Conservation (phyloP, 2,329 filamentous ascomycete genomes). For the Samsoniella hepiali region DNA sequence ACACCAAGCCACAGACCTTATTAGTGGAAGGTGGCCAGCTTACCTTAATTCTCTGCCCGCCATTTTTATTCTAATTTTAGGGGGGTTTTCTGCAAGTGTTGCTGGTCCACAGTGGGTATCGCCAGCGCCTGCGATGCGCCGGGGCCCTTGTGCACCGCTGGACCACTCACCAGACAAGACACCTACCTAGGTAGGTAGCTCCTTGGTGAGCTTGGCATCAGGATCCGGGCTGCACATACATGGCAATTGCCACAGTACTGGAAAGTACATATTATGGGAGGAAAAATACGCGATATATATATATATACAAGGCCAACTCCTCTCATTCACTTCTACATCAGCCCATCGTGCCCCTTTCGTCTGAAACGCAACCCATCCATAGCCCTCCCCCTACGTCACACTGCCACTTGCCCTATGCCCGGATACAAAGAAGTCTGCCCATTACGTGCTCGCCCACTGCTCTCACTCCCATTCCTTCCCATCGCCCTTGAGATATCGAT, state of each 20-base stretch:
- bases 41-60: not conserved
- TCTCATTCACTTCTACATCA: not conserved
- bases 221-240: too few species aligned
- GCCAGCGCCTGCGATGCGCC: not conserved
- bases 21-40: not conserved
- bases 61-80: too few species aligned
- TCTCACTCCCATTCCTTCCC: constrained; percentile 25
- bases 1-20: not conserved
- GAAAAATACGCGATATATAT: too few species aligned
- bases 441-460: not conserved
- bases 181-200: too few species aligned
- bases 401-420: not conserved
- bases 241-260: too few species aligned
- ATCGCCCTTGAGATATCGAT: constrained; percentile 63
- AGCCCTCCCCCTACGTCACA: not conserved
- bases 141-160: not conserved
- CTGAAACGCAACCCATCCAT: too few species aligned
- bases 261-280: too few species aligned
- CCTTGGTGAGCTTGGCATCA: too few species aligned
- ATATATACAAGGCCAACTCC: too few species aligned
- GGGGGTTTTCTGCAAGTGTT: not conserved
- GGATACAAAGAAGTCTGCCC: too few species aligned
- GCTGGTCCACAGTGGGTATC: not conserved
- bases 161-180: not conserved
- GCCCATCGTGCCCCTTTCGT: not conserved